These are phyloP conservation scores for Saturnispora zaruensis DNA, from an alignment of 805 yeast genomes.

Conservation along the genomic window DNA sequence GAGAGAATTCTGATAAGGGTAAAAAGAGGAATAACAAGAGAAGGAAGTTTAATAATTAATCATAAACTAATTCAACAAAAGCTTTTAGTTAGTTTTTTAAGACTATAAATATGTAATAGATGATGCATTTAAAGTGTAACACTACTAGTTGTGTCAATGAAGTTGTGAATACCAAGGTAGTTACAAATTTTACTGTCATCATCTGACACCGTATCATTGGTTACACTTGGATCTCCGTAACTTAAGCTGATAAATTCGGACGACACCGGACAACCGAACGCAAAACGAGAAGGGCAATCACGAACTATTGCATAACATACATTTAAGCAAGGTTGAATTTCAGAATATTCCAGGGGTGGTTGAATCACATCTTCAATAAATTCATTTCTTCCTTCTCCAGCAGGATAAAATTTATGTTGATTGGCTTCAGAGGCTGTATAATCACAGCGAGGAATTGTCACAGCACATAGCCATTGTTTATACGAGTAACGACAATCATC, in stretches of 20 bases:
- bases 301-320: slow-evolving; percentile 71
- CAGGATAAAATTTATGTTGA: slow-evolving; percentile 39
- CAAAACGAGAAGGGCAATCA: slow-evolving; percentile 74
- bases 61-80: neutral
- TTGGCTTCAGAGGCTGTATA: slow-evolving; percentile 31
- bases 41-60: neutral
- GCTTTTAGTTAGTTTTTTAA: neutral
- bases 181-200: neutral
- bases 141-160: neutral
- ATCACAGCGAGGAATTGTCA: slow-evolving; percentile 80
- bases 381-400: slow-evolving; percentile 49
- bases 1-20: neutral
- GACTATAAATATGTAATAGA: neutral
- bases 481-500: slow-evolving; percentile 63
- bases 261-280: slow-evolving; percentile 61
- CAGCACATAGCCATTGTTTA: slow-evolving; percentile 83
- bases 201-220: neutral
- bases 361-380: slow-evolving; percentile 45
- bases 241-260: slow-evolving; percentile 31
- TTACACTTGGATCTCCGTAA: slow-evolving; percentile 28
- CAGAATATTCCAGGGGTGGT: slow-evolving; percentile 56
- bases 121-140: neutral
- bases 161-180: neutral
- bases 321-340: slow-evolving; percentile 78
- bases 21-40: slow-evolving; percentile 1